Evolutionary conservation across 2,329 filamentous ascomycete genomes (phyloP), one percentile per base, ranked within the genome.

Genomic region (Ophiostoma perfectum): DNA sequence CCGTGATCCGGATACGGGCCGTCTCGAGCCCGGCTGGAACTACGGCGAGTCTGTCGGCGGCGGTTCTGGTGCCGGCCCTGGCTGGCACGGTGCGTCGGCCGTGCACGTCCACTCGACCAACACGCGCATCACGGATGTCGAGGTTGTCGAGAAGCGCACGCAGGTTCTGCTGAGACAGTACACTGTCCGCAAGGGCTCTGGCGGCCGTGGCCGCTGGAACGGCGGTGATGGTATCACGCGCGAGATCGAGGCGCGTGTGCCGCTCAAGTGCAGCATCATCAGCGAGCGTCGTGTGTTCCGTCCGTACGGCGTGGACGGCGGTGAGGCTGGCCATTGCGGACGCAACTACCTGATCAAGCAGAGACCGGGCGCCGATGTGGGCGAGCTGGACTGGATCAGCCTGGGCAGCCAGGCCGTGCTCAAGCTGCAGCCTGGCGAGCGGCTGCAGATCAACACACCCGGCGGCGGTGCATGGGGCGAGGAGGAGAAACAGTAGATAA

Each of bases 391-490:
- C 74, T 64, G 62, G 62, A 64, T 64, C 41, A 44, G 62, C n/a
- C 41, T 64, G 39, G 62, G 62, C 41, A 64, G 62, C 39, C 62
- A 64, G 62, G 62, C 62, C 2, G 62, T 64, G 16, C 62, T 64
- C 7, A 45, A 44, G 41, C 38, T 64, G 62, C 62, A 64, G 62
- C 41, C 62, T 7, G 62, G 62, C 41, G 62, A 64, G 62, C 78
- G 85, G 11, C 86, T 88, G 69, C 84, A 88, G 60, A 80, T 89
- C 5, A 80, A 81, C 70, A 88, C 86, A 8, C 87, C 87, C 16
- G 86, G 86, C 45, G 87, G 86, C 60, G 86, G 87, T 62, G 86
- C 83, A 0, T 89, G 85, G 84, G 86, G 85, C 66, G 67, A 64
- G 55, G 62, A 18, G 9, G 65, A 65, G 42, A 62, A 60, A 16